These are phyloP conservation scores for Diaporthe ampelina DNA, from an alignment of 2,329 filamentous ascomycete genomes.

Conservation along the genomic window DNA sequence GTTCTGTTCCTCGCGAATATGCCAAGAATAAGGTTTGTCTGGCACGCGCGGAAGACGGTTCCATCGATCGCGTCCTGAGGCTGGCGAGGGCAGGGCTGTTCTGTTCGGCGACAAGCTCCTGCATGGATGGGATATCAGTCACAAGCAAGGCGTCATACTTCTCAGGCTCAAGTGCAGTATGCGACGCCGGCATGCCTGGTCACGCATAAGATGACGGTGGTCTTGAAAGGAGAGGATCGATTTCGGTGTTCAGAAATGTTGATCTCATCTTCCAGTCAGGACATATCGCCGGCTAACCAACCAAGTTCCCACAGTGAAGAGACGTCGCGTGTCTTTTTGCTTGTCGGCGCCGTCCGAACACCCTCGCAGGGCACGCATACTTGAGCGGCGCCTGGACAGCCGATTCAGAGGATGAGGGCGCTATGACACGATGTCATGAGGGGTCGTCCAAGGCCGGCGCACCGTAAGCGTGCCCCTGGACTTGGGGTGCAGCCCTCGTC, in stretches of 20 bases:
- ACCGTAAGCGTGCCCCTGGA: background rate
- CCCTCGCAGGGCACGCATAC: background rate
- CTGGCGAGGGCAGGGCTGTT: background rate
- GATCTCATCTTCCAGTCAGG: background rate
- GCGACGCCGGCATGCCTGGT: background rate
- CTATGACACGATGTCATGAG: constrained; percentile 15
- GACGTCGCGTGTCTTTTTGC: background rate
- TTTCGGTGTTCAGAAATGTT: background rate
- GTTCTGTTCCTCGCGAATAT: background rate
- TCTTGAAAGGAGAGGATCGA: background rate
- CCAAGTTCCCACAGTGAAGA: background rate
- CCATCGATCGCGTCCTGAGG: background rate
- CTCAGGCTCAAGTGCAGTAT: too few relatives aligned
- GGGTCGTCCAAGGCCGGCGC: background rate
- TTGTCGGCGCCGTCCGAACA: background rate
- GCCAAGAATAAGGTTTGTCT: background rate
- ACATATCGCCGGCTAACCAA: background rate
- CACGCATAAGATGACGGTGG: background rate
- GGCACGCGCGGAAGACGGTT: too few relatives aligned
- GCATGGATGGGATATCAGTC: background rate
- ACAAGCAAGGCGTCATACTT: background rate
- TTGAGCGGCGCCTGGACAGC: background rate
- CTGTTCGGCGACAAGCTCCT: background rate
- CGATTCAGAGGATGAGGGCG: background rate
- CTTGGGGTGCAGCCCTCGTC: background rate